Conservation (phyloP, 805 yeast genomes). For the Myxozyma melibiosi region DNA sequence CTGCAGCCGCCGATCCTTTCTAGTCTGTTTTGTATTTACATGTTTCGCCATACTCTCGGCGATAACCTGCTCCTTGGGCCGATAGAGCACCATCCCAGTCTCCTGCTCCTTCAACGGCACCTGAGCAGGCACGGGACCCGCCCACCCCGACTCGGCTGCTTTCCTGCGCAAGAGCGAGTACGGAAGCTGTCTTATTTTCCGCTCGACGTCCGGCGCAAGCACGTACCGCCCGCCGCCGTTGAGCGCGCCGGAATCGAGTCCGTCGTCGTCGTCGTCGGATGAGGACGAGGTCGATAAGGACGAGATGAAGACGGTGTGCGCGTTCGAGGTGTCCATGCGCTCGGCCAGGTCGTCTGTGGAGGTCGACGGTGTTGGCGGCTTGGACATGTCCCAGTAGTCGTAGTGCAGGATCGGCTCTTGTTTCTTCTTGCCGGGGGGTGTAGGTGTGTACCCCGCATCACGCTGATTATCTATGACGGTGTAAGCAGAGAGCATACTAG, state of each 20-base stretch:
- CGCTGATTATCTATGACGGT: conserved; percentile 1
- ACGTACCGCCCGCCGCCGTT: conserved; percentile 2
- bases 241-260: neutral
- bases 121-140: conserved; percentile 5
- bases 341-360: conserved; percentile 7
- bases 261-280: conserved; percentile 13
- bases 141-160: conserved; percentile 1
- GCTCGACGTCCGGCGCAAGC: conserved; percentile 27
- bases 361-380: conserved; percentile 3
- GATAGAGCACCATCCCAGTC: conserved; percentile 22
- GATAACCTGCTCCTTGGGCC: conserved; percentile 28
- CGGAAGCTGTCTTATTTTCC: conserved; percentile 24
- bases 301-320: conserved; percentile 28
- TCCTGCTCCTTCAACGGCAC: conserved; percentile 10
- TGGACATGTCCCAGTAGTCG: conserved; percentile 30
- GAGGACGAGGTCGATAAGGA: conserved; percentile 18
- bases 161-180: conserved; percentile 19
- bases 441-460: conserved; percentile 4
- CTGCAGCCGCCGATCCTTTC: neutral
- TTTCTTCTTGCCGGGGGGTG: conserved; percentile 15
- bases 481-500: too few species aligned
- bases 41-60: conserved; percentile 32
- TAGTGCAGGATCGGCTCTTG: conserved; percentile 23
- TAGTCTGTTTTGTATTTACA: neutral
- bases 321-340: conserved; percentile 28